These are phyloP conservation scores for Rhodotorula paludigena DNA, from an alignment of 768 basidiomycete species.

Conservation along the genomic window DNA sequence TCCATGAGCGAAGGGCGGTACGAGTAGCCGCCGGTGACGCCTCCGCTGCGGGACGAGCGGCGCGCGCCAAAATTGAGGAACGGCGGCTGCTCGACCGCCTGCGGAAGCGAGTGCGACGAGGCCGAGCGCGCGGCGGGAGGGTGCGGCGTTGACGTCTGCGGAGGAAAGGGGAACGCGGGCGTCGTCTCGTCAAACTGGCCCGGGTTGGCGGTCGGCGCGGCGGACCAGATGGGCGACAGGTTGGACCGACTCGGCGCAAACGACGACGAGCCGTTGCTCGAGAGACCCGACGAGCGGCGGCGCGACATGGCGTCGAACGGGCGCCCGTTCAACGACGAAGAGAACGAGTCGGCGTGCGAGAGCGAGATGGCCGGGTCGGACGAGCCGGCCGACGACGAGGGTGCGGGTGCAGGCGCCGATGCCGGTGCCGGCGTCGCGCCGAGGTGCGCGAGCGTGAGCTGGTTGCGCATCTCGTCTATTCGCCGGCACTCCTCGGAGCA, in stretches of 20 bases:
- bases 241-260: background rate
- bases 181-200: background rate
- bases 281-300: conserved; percentile 21
- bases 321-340: background rate
- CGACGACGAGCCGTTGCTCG: conserved; percentile 1
- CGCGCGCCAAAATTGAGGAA: conserved; percentile 27
- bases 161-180: conserved; percentile 18
- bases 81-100: background rate
- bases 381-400: background rate
- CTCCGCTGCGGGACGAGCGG: conserved; percentile 6
- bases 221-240: conserved; percentile 19
- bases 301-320: conserved; percentile 4
- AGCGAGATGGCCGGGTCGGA: background rate
- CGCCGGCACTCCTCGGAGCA: conserved; percentile 31
- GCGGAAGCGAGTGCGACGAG: conserved; percentile 1
- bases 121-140: background rate
- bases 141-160: background rate
- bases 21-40: conserved; percentile 9
- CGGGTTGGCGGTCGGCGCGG: conserved; percentile 13
- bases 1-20: conserved; percentile 29
- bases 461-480: conserved; percentile 31
- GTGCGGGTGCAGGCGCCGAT: too few relatives aligned
- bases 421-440: background rate
- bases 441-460: conserved; percentile 19
- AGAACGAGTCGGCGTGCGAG: background rate